Evolutionary conservation across 176 grass and related monocot genomes (phyloP).

Genomic region (Thinopyrum elongatum): DNA sequence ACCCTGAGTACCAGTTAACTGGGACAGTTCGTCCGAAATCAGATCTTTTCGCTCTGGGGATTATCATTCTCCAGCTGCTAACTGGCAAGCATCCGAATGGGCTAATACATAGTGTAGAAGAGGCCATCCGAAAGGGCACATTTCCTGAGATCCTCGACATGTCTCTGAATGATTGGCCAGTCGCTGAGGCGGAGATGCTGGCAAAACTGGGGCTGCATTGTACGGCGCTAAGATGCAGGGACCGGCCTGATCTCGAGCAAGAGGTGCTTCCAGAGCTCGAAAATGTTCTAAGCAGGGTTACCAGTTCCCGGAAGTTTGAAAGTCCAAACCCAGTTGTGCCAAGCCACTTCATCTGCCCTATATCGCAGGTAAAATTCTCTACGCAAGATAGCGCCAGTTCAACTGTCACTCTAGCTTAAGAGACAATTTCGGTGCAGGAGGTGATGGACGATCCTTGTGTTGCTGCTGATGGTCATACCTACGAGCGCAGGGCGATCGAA

Average conservation of each 20-base stretch:
- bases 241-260: conserved; percentile 62
- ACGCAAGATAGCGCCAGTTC: not conserved
- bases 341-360: conserved; percentile 80
- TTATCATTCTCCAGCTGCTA: conserved; percentile 80
- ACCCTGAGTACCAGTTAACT: conserved; percentile 90
- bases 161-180: conserved; percentile 66
- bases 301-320: conserved; percentile 32
- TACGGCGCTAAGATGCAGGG: conserved; percentile 61
- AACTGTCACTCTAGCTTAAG: not conserved
- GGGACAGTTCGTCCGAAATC: conserved; percentile 91
- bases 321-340: conserved; percentile 34
- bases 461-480: conserved; percentile 89
- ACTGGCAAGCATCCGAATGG: conserved; percentile 64
- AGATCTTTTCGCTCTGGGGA: conserved; percentile 76
- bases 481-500: conserved; percentile 74
- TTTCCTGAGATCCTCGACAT: conserved; percentile 47
- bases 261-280: conserved; percentile 79
- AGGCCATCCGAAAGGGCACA: conserved; percentile 40
- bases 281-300: conserved; percentile 53
- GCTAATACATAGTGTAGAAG: conserved; percentile 47
- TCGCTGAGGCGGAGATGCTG: conserved; percentile 63
- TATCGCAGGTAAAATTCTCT: conserved; percentile 59
- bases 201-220: conserved; percentile 68
- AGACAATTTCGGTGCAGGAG: conserved; percentile 40
- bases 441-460: conserved; percentile 83